Base-by-base conservation (phyloP, 2,329 filamentous ascomycete genomes). In the Microcyclosporella mali region DNA sequence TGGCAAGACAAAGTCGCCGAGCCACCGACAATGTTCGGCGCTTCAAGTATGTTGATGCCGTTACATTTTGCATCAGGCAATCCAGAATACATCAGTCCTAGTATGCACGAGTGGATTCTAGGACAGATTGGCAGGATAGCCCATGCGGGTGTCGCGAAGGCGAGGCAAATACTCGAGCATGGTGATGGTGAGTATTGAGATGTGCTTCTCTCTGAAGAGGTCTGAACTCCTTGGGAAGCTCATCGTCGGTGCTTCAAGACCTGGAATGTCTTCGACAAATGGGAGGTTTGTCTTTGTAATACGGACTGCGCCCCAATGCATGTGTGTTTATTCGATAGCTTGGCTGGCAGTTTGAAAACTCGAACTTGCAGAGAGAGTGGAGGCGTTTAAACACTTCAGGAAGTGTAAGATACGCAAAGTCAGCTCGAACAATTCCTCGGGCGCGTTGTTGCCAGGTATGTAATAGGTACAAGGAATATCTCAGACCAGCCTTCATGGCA, bases 31-130 rank as follows among this genome's bases (percentile, higher is more conserved):
- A 47, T 39, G 31, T 44, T 37, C 25, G 41, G 44, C 19, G 38
- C 33, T 6, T 21, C 39, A 1, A 31, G 36, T 3, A 42, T 38
- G 16, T 28, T 50, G 17, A 41, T 46, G 43, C 47, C 47, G 14
- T 21, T 47, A 11, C 42, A 39, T 28, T 33, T 37, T n/a, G 47
- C 43, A 9, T 39, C 30, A 17, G 33, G 21, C 8, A 41, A 43
- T 21, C 40, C 34, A 12, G 14, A 37, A 17, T 14, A 39, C 27
- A 31, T 49, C 2, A 31, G 39, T 6, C 32, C 40, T 9, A 32
- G 21, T 3, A 46, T 43, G 39, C 35, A 41, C 25, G 28, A 37
- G 16, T 44, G 40, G 40, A 32, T 43, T 32, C 29, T 43, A 16
- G 33, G 32, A 15, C 40, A 46, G 30, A 19, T 40, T 25, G 21